These are phyloP conservation scores for Bipolaris bicolor DNA, from an alignment of 2,329 filamentous ascomycete genomes.

Conservation along the genomic window DNA sequence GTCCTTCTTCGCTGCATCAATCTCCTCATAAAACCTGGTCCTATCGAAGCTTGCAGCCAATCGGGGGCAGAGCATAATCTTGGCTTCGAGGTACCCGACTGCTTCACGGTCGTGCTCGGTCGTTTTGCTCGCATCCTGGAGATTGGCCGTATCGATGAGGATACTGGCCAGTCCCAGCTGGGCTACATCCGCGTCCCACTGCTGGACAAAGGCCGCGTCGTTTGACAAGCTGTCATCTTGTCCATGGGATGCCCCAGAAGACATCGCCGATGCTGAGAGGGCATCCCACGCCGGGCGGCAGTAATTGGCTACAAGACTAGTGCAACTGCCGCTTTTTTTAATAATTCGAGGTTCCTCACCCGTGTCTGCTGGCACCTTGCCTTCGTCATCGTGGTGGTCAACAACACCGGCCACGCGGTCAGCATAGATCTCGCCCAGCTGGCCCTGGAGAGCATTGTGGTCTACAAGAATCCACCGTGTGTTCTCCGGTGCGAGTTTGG, in stretches of 20 bases:
- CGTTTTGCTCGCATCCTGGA: slow-evolving; percentile 66
- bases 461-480: slow-evolving; percentile 78
- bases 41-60: slow-evolving; percentile 58
- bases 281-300: slow-evolving; percentile 64
- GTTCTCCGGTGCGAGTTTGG: slow-evolving; percentile 57
- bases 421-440: slow-evolving; percentile 61
- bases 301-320: slow-evolving; percentile 70
- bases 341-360: slow-evolving; percentile 65
- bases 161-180: slow-evolving; percentile 72
- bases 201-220: slow-evolving; percentile 43
- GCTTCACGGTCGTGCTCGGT: slow-evolving; percentile 66
- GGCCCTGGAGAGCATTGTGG: slow-evolving; percentile 75
- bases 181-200: slow-evolving; percentile 66
- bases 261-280: slow-evolving; percentile 51
- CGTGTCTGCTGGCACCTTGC: slow-evolving; percentile 55
- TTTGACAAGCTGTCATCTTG: slow-evolving; percentile 48
- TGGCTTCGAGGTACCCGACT: slow-evolving; percentile 64
- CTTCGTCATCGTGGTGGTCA: slow-evolving; percentile 81
- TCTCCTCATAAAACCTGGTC: slow-evolving; percentile 62
- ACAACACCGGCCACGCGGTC: slow-evolving; percentile 67
- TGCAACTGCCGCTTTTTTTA: slow-evolving; percentile 73
- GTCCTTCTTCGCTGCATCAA: slow-evolving; percentile 71
- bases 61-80: slow-evolving; percentile 52
- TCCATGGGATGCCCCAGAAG: slow-evolving; percentile 47
- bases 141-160: slow-evolving; percentile 73